These are phyloP conservation scores for Colletotrichum truncatum DNA, from an alignment of 2,329 filamentous ascomycete species.

Conservation along the genomic window DNA sequence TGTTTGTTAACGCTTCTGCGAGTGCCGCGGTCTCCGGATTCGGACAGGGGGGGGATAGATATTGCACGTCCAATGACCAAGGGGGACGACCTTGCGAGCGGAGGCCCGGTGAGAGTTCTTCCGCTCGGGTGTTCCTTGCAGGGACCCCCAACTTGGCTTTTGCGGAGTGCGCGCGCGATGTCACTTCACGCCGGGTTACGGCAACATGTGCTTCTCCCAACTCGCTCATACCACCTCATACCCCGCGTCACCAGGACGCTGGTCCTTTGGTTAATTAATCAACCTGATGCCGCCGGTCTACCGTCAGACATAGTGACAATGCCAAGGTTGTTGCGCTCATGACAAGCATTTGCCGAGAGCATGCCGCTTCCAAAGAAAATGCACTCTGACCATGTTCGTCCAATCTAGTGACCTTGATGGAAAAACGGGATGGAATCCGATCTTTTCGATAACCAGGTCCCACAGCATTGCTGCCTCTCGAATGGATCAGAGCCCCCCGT, in stretches of 20 bases:
- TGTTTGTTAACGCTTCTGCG: slow-evolving; percentile 3
- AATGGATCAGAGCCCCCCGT: background rate
- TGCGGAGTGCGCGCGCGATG: slow-evolving; percentile 14
- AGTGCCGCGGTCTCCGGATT: slow-evolving; percentile 12
- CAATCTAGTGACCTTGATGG: background rate
- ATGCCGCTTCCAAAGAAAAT: background rate
- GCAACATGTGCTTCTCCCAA: background rate
- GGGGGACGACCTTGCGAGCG: background rate
- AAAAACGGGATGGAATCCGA: slow-evolving; percentile 14
- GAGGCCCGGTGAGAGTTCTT: slow-evolving; percentile 2
- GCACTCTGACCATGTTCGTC: slow-evolving; percentile 9
- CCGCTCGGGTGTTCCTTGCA: slow-evolving; percentile 9
- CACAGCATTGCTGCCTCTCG: background rate
- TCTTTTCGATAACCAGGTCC: background rate
- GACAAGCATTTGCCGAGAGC: slow-evolving; percentile 11
- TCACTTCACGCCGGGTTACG: background rate
- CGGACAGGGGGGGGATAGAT: background rate
- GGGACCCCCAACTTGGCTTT: slow-evolving; percentile 4
- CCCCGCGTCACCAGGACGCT: background rate
- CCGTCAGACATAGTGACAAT: background rate
- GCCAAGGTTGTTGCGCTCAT: background rate
- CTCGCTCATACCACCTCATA: background rate
- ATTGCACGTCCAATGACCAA: background rate
- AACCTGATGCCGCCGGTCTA: background rate
- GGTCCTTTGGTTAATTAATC: background rate